These are phyloP conservation scores for Boletellus sp. DNA, from an alignment of 1,284 basidiomycete genomes.

Conservation along the genomic window DNA sequence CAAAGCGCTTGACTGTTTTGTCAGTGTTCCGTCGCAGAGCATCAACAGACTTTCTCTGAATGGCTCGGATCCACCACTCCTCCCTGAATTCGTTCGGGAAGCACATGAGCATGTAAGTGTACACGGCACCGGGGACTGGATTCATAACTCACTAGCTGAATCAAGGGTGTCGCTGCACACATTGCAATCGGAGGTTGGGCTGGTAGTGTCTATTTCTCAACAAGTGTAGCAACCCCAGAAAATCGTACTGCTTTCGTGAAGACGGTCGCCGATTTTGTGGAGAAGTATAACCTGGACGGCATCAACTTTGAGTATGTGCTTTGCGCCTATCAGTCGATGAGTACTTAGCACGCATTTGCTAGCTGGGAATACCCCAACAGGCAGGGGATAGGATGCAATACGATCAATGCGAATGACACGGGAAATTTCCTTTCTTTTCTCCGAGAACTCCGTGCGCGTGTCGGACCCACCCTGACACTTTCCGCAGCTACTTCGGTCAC, in stretches of 20 bases:
- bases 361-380: constrained; percentile 53
- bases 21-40: constrained; percentile 39
- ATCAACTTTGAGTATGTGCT: constrained; percentile 23
- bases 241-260: constrained; percentile 68
- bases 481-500: constrained; percentile 55
- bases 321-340: background rate
- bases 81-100: constrained; percentile 50
- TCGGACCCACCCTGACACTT: constrained; percentile 45
- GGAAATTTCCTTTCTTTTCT: constrained; percentile 46
- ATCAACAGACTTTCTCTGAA: constrained; percentile 39
- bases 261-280: constrained; percentile 58
- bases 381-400: constrained; percentile 45
- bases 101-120: constrained; percentile 44
- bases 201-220: constrained; percentile 71
- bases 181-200: constrained; percentile 83
- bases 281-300: constrained; percentile 42
- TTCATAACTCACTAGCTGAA: background rate
- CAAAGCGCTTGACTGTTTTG: background rate
- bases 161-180: constrained; percentile 61
- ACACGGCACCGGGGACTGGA: background rate
- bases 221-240: constrained; percentile 54
- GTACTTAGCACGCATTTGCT: background rate
- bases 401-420: constrained; percentile 41
- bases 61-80: constrained; percentile 35
- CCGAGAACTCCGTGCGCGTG: constrained; percentile 42